phyloP scores from a whole-genome alignment of 352 stramenopile species.

The Thraustochytrium sp. region DNA sequence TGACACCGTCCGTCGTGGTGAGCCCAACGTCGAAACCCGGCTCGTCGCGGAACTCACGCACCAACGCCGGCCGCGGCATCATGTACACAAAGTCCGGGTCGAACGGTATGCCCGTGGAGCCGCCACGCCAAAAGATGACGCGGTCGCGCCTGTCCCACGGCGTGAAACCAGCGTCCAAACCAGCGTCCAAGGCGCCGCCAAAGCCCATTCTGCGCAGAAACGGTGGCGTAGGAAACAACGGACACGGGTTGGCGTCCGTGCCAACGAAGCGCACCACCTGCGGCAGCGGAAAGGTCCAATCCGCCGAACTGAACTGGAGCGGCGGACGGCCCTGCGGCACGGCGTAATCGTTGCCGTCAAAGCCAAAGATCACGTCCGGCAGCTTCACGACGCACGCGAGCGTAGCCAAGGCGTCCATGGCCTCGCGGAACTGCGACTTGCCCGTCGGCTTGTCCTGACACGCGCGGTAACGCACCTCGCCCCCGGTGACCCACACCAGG shows the following conservation, averaged over 20 bases:
- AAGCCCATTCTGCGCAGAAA: neutral
- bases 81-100: conserved; percentile 39
- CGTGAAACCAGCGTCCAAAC: neutral
- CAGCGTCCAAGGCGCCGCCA: neutral
- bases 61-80: conserved; percentile 16
- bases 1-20: neutral
- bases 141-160: neutral
- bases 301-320: conserved; percentile 29
- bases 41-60: neutral
- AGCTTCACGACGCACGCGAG: neutral
- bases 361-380: conserved; percentile 38
- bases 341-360: conserved; percentile 41
- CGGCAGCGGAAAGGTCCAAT: conserved; percentile 22
- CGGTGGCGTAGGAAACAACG: conserved; percentile 16
- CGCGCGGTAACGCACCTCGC: neutral
- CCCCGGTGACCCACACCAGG: neutral
- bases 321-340: neutral
- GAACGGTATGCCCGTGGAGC: conserved; percentile 30
- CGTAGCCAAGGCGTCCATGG: neutral
- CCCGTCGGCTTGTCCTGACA: neutral
- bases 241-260: conserved; percentile 21
- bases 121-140: conserved; percentile 37
- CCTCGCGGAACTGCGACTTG: neutral
- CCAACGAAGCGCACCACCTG: conserved; percentile 32
- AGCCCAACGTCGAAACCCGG: conserved; percentile 6